Base-by-base conservation (phyloP, 306 rosid species). In the Psophocarpus tetragonolobus region DNA sequence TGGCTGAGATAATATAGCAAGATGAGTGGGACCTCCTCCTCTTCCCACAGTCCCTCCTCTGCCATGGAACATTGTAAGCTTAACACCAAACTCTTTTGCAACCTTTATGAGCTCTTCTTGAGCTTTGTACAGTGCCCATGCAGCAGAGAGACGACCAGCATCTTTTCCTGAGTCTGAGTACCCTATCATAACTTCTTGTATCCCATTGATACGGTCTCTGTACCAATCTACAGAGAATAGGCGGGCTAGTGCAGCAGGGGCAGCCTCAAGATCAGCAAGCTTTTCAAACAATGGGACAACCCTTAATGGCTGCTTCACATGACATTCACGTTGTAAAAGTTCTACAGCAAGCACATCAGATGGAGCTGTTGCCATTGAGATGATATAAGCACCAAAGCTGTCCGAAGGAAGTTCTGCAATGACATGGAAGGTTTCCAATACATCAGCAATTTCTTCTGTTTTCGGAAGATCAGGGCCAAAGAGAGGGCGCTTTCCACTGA, bases 11-110 rank as follows among this genome's bases (percentile, higher is more conserved):
- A 92, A 79, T 81, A 92, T 90, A 61, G 97, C 97, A 66, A 92
- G 97, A 75, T 92, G 97, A 41, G 97, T 92, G 14, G 97, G 97
- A 0, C 96, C 97, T 1, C 97, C 97, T 77, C 97, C 97, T 78
- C 97, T 85, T 47, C 97, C 97, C 45, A 92, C 96, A 18, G 97
- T 92, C 82, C 97, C 96, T 74, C 97, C 97, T 79, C 97, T 85
- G 17, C 97, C 97, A 78, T 92, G 97, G 83, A 92, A 92, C 97
- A 92, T 92, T 7, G 96, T 90, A 53, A 92, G 92, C 87, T 92
- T 92, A 66, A 92, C 77, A 45, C 93, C 92, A 45, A 27, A 88
- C 64, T 90, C 24, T 83, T 92, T 92, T 14, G 97, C 93, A 68
- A 92, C 97, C 85, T 84, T 75, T 65, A 90, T 75, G 24, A 92